A percentile compares a stretch with the other conserved stretches of the same genome.
phyloP scores from a whole-genome alignment of 1,139 yeast species.

The Kodamaea sp. region DNA sequence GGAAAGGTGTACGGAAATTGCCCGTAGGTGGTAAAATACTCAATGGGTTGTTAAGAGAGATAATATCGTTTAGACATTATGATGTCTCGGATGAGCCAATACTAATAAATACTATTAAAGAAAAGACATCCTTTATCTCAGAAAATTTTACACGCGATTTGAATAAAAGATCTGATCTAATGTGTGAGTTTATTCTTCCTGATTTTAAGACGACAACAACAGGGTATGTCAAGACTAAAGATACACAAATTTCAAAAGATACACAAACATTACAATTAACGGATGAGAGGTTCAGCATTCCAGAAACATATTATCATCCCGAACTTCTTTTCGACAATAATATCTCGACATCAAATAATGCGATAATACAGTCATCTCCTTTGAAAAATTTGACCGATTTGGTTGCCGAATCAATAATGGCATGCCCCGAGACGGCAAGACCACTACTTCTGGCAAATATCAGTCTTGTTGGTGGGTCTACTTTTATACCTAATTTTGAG shows the following conservation, averaged over 20 bases:
- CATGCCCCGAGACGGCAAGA: slow-evolving; percentile 70
- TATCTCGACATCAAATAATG: slow-evolving; percentile 24
- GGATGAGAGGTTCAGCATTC: slow-evolving; percentile 84
- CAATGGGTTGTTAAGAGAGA: slow-evolving; percentile 78
- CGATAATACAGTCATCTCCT: slow-evolving; percentile 50
- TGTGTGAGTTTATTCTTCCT: slow-evolving; percentile 75
- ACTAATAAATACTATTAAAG: slow-evolving; percentile 81
- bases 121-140: slow-evolving; percentile 72
- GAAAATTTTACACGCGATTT: slow-evolving; percentile 60
- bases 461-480: slow-evolving; percentile 77
- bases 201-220: slow-evolving; percentile 77
- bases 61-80: slow-evolving; percentile 86
- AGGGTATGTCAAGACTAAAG: slow-evolving; percentile 54
- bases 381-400: slow-evolving; percentile 71
- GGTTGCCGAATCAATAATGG: slow-evolving; percentile 63
- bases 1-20: slow-evolving; percentile 72
- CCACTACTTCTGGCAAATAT: slow-evolving; percentile 81
- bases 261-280: slow-evolving; percentile 64
- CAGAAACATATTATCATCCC: slow-evolving; percentile 86
- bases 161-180: slow-evolving; percentile 24
- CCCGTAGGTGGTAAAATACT: slow-evolving; percentile 84
- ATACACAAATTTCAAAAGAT: slow-evolving; percentile 31
- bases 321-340: slow-evolving; percentile 52
- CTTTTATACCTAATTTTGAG: slow-evolving; percentile 65
- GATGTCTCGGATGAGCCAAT: slow-evolving; percentile 91